These are phyloP conservation scores for Austroboletus eburneus DNA, from an alignment of 768 basidiomycete species.

Conservation along the genomic window DNA sequence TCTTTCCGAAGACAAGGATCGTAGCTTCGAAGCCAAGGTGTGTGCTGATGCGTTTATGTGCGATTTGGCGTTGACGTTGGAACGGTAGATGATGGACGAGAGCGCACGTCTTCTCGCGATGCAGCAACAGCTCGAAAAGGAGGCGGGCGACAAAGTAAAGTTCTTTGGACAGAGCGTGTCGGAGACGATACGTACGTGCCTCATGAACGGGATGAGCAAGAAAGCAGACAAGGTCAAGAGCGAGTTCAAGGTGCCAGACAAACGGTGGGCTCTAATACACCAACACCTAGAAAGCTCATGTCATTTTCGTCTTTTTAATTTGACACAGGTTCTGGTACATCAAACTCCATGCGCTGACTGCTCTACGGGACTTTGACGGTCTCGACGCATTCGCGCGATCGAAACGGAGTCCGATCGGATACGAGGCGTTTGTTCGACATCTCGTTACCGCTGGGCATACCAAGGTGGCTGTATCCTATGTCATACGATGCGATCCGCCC, in stretches of 20 bases:
- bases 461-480: constrained; percentile 75
- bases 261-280: constrained; percentile 53
- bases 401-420: constrained; percentile 91
- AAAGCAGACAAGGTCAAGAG: constrained; percentile 83
- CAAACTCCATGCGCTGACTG: constrained; percentile 79
- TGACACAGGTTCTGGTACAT: constrained; percentile 82
- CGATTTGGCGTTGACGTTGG: not conserved
- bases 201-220: constrained; percentile 78
- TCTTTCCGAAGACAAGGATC: constrained; percentile 93
- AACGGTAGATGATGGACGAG: constrained; percentile 88
- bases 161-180: constrained; percentile 86
- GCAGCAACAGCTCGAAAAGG: constrained; percentile 88
- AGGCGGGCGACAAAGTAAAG: constrained; percentile 67
- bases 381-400: constrained; percentile 84
- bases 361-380: constrained; percentile 78
- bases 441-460: constrained; percentile 68
- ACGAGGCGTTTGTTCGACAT: constrained; percentile 83
- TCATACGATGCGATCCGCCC: constrained; percentile 79
- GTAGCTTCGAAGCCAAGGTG: constrained; percentile 87
- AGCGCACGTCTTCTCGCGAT: constrained; percentile 64
- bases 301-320: not conserved
- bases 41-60: not conserved
- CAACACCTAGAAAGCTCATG: too few species aligned
- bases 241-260: constrained; percentile 95
- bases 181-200: constrained; percentile 75